Evolutionary conservation across 306 rosid genomes (phyloP), one percentile per base, ranked within the genome.

Genomic region (Canavalia ensiformis): DNA sequence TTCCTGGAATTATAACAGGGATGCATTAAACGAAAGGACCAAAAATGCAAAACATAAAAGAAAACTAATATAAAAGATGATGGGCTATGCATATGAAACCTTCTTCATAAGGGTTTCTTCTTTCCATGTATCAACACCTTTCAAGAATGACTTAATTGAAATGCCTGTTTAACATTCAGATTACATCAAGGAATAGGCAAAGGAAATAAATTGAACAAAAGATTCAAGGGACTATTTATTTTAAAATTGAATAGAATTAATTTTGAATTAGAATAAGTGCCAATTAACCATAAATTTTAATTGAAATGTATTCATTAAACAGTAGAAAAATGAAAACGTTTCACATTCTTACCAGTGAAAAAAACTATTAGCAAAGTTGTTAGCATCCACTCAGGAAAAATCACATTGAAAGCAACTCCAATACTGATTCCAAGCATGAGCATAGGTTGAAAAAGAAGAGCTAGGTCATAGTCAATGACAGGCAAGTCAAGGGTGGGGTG

Each of bases 331-430:
- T 18, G 25, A 18, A 18, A 18, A 18, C 25, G 25, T 2, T 65
- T 73, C n/a, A 41, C 1, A 3, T 7, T 69, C 7, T 51, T 83
- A 89, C 93, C 91, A 2, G 82, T 29, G 85, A 90, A 92, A 71
- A 85, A 80, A 45, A 92, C 46, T 51, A 92, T 88, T 33, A 89
- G 74, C 7, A 89, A 80, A 84, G 86, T 68, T 1, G 95, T 90
- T 80, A 92, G 88, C 93, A 90, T 90, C 95, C 95, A 92, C 9
- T 92, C 92, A 8, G 95, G 91, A 57, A 92, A 92, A 69, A 88
- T 85, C 46, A 92, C 91, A 50, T 90, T 92, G 83, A 89, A 90
- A 46, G 89, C 85, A 12, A 92, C 97, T 59, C 97, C 97, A 11
- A 92, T 83, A 76, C 95, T 92, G 79, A 92, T 90, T 64, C 97